phyloP scores from a whole-genome alignment of 2,329 filamentous ascomycete genomes.

The Fusarium armeniacum region DNA sequence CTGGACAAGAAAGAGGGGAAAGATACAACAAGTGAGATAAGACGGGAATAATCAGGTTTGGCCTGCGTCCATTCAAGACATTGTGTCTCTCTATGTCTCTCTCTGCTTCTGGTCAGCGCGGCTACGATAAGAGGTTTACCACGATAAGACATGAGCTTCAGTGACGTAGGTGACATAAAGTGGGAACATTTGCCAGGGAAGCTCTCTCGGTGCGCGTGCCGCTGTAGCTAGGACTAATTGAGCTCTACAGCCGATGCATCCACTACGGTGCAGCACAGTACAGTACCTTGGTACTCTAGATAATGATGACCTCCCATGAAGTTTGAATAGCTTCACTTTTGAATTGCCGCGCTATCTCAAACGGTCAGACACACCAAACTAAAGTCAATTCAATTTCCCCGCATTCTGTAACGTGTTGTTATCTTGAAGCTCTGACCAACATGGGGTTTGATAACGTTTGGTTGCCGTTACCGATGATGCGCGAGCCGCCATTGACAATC shows the following conservation, averaged over 20 bases:
- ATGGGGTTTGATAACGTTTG: slow-evolving; percentile 5
- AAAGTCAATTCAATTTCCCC: slow-evolving; percentile 17
- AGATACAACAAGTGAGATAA: slow-evolving; percentile 16
- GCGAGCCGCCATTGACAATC: background rate
- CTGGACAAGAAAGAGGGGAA: slow-evolving; percentile 4
- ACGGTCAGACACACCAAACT: background rate
- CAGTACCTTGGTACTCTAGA: background rate
- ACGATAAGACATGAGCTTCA: slow-evolving; percentile 48
- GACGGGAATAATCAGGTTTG: slow-evolving; percentile 19
- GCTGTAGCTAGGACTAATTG: slow-evolving; percentile 13
- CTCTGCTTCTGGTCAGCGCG: slow-evolving; percentile 36
- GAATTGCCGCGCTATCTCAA: slow-evolving; percentile 30
- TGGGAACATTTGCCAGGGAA: slow-evolving; percentile 17
- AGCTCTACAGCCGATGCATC: slow-evolving; percentile 12
- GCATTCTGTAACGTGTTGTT: slow-evolving; percentile 19
- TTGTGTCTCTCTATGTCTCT: background rate
- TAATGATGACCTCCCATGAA: background rate
- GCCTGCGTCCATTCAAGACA: background rate
- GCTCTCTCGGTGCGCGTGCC: slow-evolving; percentile 40
- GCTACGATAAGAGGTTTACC: slow-evolving; percentile 47
- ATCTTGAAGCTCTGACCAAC: slow-evolving; percentile 30
- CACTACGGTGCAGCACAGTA: background rate
- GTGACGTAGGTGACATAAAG: slow-evolving; percentile 43
- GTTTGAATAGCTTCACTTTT: slow-evolving; percentile 22
- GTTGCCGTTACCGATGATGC: background rate